Evolutionary conservation across 805 yeast species (phyloP), one percentile per base, ranked within the genome.

Genomic region (Groenewaldozyma tartarivorans): DNA sequence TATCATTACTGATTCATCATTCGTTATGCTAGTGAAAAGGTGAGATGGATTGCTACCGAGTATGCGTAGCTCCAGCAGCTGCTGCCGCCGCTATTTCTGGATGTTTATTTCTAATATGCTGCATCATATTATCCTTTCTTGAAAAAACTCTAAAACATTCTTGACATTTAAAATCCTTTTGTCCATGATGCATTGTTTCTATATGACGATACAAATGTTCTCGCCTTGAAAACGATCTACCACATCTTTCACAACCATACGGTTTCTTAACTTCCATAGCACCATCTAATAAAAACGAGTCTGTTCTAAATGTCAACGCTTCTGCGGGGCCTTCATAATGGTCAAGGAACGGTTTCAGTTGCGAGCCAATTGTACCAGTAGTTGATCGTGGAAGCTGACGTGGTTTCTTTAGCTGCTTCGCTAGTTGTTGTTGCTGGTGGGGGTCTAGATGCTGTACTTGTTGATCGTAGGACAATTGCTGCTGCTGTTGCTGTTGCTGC

Each of bases 121-220:
- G 53, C 53, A 50, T 50, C 53, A 50, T 50, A 26, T 50, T 50
- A 39, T 50, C 53, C 32, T 50, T 50, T 11, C 53, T 20, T 7
- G 50, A 46, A 22, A 50, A 50, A 26, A 50, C 53, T 19, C 53
- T 36, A 18, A 24, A 19, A 36, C 53, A 50, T 11, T 46, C 34
- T 9, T 38, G 27, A 41, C 53, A 50, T 34, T 48, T 42, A 41
- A 42, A 50, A 30, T 50, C 46, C 38, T 50, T 50, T 20, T 50
- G 53, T 29, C 48, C 49, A 27, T 48, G 45, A 40, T 50, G 53
- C 44, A 49, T 50, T 4, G 53, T 50, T 19, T 50, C 53, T 4
- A 50, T 39, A 39, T 51, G 54, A 1, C 54, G 34, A 27, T 40
- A 48, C 32, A 51, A 35, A 36, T 49, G 53, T 41, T 51, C 54